Percentiles rank a stretch among this genome's conserved stretches.
Conservation (phyloP, 2,329 filamentous ascomycete species). For the Nemania sp. region DNA sequence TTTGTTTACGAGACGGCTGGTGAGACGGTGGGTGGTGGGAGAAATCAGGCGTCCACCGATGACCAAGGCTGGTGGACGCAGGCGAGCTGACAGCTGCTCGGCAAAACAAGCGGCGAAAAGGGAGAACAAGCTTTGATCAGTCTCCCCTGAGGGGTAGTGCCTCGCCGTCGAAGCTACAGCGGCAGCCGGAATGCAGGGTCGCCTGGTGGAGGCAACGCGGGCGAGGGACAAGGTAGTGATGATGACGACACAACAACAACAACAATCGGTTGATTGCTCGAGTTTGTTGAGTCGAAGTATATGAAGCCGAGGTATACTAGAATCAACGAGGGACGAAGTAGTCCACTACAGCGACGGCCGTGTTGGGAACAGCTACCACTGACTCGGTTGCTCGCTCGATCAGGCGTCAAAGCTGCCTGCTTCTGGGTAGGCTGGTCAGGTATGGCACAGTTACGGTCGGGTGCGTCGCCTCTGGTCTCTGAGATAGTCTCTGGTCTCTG, state of each 20-base stretch:
- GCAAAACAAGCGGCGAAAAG: neutral
- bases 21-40: neutral
- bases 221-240: neutral
- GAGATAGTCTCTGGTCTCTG: neutral
- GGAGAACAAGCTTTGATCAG: neutral
- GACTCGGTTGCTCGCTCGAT: constrained; percentile 18
- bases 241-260: constrained; percentile 1
- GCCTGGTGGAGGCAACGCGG: neutral
- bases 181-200: too few species aligned
- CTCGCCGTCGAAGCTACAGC: neutral
- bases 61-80: neutral
- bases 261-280: constrained; percentile 10
- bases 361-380: constrained; percentile 15
- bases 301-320: too few species aligned
- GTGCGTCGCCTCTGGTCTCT: neutral
- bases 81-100: neutral
- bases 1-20: constrained; percentile 11
- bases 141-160: neutral
- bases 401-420: neutral
- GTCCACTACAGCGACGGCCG: too few species aligned
- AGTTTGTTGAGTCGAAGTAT: constrained; percentile 16
- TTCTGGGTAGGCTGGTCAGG: neutral
- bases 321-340: too few species aligned
- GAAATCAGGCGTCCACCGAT: neutral
- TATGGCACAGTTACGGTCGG: too few species aligned